Evolutionary conservation across 306 rosid genomes (phyloP).

Genomic region (Abrus pulchellus): DNA sequence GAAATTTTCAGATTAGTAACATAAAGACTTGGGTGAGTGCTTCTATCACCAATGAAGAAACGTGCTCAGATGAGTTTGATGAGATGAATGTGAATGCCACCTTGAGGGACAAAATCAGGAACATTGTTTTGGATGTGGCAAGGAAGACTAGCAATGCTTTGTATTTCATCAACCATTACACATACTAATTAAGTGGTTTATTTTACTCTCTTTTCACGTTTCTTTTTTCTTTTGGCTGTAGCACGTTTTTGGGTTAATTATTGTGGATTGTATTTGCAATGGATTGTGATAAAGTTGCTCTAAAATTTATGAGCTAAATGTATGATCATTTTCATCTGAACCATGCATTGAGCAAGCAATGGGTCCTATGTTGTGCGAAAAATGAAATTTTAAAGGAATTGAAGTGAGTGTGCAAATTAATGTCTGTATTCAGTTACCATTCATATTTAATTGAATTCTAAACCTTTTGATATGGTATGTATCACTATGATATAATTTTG

Average conservation of each 20-base stretch:
- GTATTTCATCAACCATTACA: conserved; percentile 57
- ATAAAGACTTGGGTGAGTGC: conserved; percentile 61
- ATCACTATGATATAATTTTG: not conserved
- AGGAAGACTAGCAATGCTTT: conserved; percentile 63
- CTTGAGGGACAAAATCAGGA: conserved; percentile 40
- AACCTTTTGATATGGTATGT: not conserved
- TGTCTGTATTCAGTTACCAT: not conserved
- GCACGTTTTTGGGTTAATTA: not conserved
- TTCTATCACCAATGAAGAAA: conserved; percentile 54
- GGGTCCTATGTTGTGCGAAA: not conserved
- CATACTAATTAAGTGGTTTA: conserved; percentile 20
- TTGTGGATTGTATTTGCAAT: not conserved
- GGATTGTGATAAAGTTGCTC: not conserved
- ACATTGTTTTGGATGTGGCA: conserved; percentile 35
- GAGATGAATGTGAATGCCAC: conserved; percentile 43
- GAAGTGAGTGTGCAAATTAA: not conserved
- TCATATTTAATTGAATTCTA: not conserved
- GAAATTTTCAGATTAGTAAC: conserved; percentile 47
- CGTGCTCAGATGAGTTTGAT: conserved; percentile 61
- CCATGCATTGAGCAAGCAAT: not conserved
- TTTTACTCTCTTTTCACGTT: too few species aligned
- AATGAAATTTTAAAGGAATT: not conserved
- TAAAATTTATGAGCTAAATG: not conserved
- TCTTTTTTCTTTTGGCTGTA: not conserved
- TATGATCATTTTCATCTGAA: conserved; percentile 11